phyloP scores from a whole-genome alignment of 306 rosid genomes.

The Dalbergia cochinchinensis region DNA sequence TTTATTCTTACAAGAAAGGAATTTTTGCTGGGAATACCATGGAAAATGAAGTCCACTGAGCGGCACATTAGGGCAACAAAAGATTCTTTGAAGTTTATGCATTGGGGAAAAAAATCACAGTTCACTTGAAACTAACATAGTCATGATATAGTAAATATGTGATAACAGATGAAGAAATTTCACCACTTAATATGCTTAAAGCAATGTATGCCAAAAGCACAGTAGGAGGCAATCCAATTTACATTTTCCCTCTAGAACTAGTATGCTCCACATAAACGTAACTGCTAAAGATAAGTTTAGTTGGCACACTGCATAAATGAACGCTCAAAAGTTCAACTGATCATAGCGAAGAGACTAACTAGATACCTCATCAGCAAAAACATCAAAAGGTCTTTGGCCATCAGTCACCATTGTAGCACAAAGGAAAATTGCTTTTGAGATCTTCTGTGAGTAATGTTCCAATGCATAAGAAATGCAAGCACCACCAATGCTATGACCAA shows the following conservation, averaged over 20 bases:
- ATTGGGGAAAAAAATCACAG: background rate
- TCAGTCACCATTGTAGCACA: slow-evolving; percentile 94
- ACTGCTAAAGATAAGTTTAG: slow-evolving; percentile 5
- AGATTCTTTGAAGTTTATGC: slow-evolving; percentile 4
- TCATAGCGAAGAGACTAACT: slow-evolving; percentile 35
- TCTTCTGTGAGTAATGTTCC: slow-evolving; percentile 82
- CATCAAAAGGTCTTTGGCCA: slow-evolving; percentile 94
- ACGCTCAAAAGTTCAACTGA: slow-evolving; percentile 20
- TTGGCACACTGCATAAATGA: background rate
- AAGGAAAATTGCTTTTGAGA: slow-evolving; percentile 86
- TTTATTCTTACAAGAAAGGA: background rate
- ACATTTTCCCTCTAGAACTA: slow-evolving; percentile 6
- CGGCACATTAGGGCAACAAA: background rate
- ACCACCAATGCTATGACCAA: slow-evolving; percentile 97
- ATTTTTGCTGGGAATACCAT: background rate
- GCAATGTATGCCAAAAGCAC: slow-evolving; percentile 4
- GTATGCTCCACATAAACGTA: slow-evolving; percentile 10
- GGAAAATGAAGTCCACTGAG: background rate
- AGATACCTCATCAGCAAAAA: slow-evolving; percentile 80
- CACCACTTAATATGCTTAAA: slow-evolving; percentile 12
- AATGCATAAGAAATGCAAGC: slow-evolving; percentile 93
- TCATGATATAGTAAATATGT: slow-evolving; percentile 1
- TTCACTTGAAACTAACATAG: slow-evolving; percentile 9
- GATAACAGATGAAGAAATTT: slow-evolving; percentile 34
- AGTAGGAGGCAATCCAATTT: background rate